Evolutionary conservation across 2,329 filamentous ascomycete genomes (phyloP).

Genomic region (Aspergillus unguis): DNA sequence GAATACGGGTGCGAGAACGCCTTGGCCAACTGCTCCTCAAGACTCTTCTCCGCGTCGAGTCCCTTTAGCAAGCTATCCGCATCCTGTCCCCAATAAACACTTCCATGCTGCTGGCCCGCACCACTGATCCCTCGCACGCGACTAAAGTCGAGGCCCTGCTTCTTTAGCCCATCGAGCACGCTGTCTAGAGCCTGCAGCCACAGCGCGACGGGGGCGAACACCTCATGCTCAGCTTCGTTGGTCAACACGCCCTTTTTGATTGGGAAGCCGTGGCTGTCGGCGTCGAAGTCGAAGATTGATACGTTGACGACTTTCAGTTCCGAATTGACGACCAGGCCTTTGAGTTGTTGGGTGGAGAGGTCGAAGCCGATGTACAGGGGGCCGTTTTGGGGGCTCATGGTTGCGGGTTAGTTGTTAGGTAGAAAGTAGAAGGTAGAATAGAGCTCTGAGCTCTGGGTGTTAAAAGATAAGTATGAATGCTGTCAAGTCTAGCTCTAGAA

Average conservation of each 20-base stretch:
- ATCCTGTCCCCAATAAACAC: slow-evolving; percentile 80
- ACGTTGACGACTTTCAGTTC: slow-evolving; percentile 76
- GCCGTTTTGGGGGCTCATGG: slow-evolving; percentile 24
- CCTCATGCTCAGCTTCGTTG: slow-evolving; percentile 78
- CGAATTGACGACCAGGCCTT: slow-evolving; percentile 84
- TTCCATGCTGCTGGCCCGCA: slow-evolving; percentile 95
- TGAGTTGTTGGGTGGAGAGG: slow-evolving; percentile 93
- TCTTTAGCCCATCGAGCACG: slow-evolving; percentile 69
- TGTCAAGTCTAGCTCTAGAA: background rate
- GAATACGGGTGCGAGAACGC: slow-evolving; percentile 82
- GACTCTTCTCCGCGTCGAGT: slow-evolving; percentile 58
- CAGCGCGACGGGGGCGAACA: slow-evolving; percentile 88
- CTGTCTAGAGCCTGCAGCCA: slow-evolving; percentile 92
- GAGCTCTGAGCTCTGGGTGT: background rate
- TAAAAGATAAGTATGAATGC: background rate
- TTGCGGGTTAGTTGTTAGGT: background rate
- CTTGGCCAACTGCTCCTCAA: slow-evolving; percentile 68
- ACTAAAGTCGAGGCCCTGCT: slow-evolving; percentile 67
- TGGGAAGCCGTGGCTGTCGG: slow-evolving; percentile 72
- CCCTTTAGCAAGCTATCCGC: slow-evolving; percentile 63
- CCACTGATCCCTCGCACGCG: slow-evolving; percentile 80
- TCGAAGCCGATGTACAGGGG: slow-evolving; percentile 90
- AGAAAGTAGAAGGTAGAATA: no score
- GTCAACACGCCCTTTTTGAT: slow-evolving; percentile 84
- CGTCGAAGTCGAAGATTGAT: slow-evolving; percentile 93